Evolutionary conservation across 306 rosid genomes (phyloP).

Genomic region (Canavalia ensiformis): DNA sequence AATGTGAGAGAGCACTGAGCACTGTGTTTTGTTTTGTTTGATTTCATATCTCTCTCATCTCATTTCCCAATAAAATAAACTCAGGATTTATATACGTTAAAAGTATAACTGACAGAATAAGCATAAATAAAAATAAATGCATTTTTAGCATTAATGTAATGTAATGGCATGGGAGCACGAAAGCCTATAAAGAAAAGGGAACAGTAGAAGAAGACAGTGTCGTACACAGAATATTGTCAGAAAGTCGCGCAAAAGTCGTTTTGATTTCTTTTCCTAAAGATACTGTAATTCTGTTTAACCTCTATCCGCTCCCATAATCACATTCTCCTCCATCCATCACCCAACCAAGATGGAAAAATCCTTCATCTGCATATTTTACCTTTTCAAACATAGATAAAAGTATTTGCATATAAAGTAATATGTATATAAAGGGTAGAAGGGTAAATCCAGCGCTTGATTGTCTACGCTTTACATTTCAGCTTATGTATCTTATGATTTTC

Average conservation of each 20-base stretch:
- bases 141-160: conserved; percentile 28
- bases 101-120: not conserved
- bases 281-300: not conserved
- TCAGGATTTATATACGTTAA: not conserved
- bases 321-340: too few relatives aligned
- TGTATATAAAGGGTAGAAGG: too few relatives aligned
- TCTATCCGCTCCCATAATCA: not conserved
- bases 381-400: too few relatives aligned
- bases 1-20: conserved; percentile 48
- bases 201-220: conserved; percentile 47
- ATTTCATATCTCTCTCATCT: conserved; percentile 10
- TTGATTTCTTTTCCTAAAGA: conserved; percentile 44
- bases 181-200: conserved; percentile 44
- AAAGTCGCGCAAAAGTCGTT: conserved; percentile 61
- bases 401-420: too few relatives aligned
- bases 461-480: too few relatives aligned
- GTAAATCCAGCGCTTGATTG: too few relatives aligned
- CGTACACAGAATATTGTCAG: conserved; percentile 80
- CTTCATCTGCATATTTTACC: too few relatives aligned
- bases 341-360: too few relatives aligned
- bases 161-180: conserved; percentile 49
- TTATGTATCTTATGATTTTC: too few relatives aligned
- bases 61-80: conserved; percentile 51
- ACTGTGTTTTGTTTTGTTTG: conserved; percentile 26
- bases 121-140: not conserved